Percentiles rank a stretch among this genome's conserved stretches.
Conservation (phyloP, 169 alveolate species). For the Babesia ovis region DNA sequence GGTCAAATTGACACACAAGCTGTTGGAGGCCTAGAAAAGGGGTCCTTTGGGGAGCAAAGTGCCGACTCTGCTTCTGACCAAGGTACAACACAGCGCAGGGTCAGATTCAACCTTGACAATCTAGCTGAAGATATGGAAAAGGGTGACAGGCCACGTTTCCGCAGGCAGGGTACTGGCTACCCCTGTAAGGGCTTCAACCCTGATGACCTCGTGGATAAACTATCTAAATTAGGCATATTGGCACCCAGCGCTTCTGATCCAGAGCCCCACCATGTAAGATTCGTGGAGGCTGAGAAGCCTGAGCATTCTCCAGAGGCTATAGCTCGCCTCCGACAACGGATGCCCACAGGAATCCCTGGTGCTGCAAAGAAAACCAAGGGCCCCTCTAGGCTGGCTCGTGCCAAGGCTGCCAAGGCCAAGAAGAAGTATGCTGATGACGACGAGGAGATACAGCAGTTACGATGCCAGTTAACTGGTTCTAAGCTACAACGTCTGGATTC, state of each 20-base stretch:
- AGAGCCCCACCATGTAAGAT: slow-evolving; percentile 11
- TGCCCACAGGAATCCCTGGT: slow-evolving; percentile 42
- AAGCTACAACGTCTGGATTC: not conserved
- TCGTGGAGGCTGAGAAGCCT: slow-evolving; percentile 52
- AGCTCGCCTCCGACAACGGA: slow-evolving; percentile 25
- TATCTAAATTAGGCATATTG: slow-evolving; percentile 7
- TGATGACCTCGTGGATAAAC: slow-evolving; percentile 4
- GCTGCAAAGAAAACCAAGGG: not conserved
- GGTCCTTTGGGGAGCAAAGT: not conserved
- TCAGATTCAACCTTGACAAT: not conserved
- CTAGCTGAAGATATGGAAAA: slow-evolving; percentile 7
- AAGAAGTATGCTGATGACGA: slow-evolving; percentile 67
- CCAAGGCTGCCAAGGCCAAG: slow-evolving; percentile 31
- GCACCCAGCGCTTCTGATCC: not conserved
- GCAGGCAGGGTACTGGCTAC: slow-evolving; percentile 33
- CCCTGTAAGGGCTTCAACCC: slow-evolving; percentile 14
- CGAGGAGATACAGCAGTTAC: slow-evolving; percentile 62
- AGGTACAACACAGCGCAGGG: not conserved
- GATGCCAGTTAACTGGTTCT: slow-evolving; percentile 56
- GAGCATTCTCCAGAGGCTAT: slow-evolving; percentile 43
- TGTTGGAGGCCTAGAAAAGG: not conserved
- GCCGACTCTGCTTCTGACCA: not conserved
- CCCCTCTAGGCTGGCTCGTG: slow-evolving; percentile 20
- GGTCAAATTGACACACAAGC: slow-evolving; percentile 13
- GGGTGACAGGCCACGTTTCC: not conserved